These are phyloP conservation scores for Exidia glandulosa DNA, from an alignment of 768 basidiomycete genomes.

Conservation along the genomic window DNA sequence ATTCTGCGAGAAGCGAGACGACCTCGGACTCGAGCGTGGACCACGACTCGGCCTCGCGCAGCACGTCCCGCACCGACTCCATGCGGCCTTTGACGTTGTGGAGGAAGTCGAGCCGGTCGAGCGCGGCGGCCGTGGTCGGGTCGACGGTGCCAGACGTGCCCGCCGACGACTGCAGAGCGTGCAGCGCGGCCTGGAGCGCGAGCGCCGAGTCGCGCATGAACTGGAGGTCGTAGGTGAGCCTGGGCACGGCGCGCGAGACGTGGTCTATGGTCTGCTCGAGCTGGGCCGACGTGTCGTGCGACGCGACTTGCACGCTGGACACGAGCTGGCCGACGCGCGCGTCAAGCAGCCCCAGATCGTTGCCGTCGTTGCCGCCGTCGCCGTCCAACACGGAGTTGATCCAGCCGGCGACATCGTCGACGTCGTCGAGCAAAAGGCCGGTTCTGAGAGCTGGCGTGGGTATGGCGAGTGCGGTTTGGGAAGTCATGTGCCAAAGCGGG, in stretches of 20 bases:
- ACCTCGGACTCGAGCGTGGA: slow-evolving; percentile 90
- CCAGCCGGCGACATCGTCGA: slow-evolving; percentile 56
- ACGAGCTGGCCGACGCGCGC: slow-evolving; percentile 64
- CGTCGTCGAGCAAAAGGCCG: slow-evolving; percentile 33
- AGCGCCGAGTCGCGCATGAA: slow-evolving; percentile 91
- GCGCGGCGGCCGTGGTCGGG: slow-evolving; percentile 47
- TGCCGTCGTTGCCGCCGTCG: slow-evolving; percentile 18
- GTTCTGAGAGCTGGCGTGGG: background rate
- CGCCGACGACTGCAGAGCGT: slow-evolving; percentile 46
- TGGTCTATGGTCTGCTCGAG: slow-evolving; percentile 88
- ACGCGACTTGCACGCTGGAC: slow-evolving; percentile 72
- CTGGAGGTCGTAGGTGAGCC: slow-evolving; percentile 90
- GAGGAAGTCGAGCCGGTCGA: slow-evolving; percentile 69
- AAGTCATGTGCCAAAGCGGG: background rate
- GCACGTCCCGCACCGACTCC: slow-evolving; percentile 80
- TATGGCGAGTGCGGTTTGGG: too few relatives aligned
- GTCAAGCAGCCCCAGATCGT: slow-evolving; percentile 51
- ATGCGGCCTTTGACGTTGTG: slow-evolving; percentile 78
- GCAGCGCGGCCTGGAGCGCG: slow-evolving; percentile 57
- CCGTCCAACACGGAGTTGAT: slow-evolving; percentile 50
- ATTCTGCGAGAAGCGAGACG: slow-evolving; percentile 67
- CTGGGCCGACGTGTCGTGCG: slow-evolving; percentile 76
- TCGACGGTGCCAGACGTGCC: slow-evolving; percentile 30
- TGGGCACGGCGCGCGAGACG: slow-evolving; percentile 81
- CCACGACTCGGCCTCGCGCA: slow-evolving; percentile 96